phyloP scores from a whole-genome alignment of 2,329 filamentous ascomycete species.

The Pestalotiopsis sp. region DNA sequence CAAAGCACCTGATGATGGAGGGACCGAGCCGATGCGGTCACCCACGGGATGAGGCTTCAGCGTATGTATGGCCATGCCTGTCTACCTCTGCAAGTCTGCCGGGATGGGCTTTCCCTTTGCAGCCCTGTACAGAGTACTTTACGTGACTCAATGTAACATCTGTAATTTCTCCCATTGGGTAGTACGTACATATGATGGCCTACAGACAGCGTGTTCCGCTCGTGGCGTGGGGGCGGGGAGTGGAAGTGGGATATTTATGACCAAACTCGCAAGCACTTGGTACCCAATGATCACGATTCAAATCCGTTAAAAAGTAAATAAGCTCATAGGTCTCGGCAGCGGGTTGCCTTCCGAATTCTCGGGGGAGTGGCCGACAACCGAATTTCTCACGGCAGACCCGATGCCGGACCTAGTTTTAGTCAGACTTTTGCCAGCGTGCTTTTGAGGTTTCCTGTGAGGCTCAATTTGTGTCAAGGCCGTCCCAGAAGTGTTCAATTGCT shows the following conservation, averaged over 20 bases:
- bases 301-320: neutral
- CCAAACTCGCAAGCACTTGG: neutral
- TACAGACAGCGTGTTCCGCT: conserved; percentile 1
- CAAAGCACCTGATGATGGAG: neutral
- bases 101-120: neutral
- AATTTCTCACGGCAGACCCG: neutral
- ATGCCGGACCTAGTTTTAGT: neutral
- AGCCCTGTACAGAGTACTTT: neutral
- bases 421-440: neutral
- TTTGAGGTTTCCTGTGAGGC: neutral
- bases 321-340: neutral
- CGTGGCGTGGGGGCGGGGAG: conserved; percentile 10
- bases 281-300: neutral
- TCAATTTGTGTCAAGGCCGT: neutral
- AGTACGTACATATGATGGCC: neutral
- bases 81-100: neutral
- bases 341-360: neutral
- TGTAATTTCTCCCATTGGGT: conserved; percentile 12
- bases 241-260: neutral
- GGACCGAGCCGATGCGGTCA: neutral
- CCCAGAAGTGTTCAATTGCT: neutral
- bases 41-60: neutral
- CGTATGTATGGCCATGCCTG: neutral
- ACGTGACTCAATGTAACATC: conserved; percentile 10
- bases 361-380: neutral